Base-by-base conservation (phyloP, 345 rosid species). In the Lumnitzera littorea region DNA sequence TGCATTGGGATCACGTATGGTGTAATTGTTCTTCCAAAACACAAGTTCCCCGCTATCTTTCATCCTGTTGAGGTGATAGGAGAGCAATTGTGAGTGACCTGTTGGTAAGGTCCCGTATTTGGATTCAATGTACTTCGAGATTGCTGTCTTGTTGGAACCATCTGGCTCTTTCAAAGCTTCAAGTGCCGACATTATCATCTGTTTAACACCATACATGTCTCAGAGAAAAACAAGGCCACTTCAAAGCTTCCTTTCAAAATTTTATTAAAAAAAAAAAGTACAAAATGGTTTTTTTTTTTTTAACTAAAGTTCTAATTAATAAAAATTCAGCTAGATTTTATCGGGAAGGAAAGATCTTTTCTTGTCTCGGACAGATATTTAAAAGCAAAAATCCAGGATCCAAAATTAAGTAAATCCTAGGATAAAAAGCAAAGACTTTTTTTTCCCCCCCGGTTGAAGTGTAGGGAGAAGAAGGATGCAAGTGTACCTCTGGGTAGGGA, bases 121-220 rank as follows among this genome's bases (percentile, higher is more conserved):
- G 16, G 86, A 76, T 69, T 84, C 94, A 15, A 86, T 82, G 77
- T 78, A 64, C 62, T 76, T 78, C 4, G 84, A 78, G 51, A 86
- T 82, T 6, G 90, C 69, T 9, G 91, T 80, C 76, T 82, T 84
- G 81, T 80, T 87, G 4, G 91, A 82, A 29, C 91, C 91, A 56
- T 63, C 55, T 29, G 57, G 48, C 54, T 87, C 91, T 25, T 81
- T 69, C 70, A 82, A 25, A 50, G 85, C 74, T 61, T 73, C 77
- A 59, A 87, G 69, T 16, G 88, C 87, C 53, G 68, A 53, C 60
- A 74, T 31, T 62, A 87, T 87, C 91, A 87, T 73, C 95, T 87
- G 71, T 43, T 0, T 12, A 41, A 49, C 12, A 41, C 1, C 31
- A 15, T 31, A 50, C 11, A 50, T 16, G 13, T 14, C 15, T 50